phyloP scores from a whole-genome alignment of 768 basidiomycete genomes.

The Serendipita vermifera region DNA sequence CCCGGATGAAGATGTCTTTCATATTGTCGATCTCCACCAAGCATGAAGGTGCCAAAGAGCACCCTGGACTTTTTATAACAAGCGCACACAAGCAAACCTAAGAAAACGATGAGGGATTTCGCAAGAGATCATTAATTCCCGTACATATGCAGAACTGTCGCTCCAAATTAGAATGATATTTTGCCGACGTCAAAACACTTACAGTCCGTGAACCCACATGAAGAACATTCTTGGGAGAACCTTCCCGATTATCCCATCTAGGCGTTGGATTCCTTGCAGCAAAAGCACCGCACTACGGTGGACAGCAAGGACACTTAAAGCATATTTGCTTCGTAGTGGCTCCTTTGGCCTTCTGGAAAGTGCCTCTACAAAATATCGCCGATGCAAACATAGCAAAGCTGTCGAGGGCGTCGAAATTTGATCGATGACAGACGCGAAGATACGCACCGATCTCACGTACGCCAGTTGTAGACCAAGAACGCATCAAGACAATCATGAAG shows the following conservation, averaged over 20 bases:
- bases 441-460: conserved; percentile 2
- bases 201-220: conserved; percentile 8
- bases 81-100: conserved; percentile 1
- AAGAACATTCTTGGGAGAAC: conserved; percentile 4
- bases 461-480: not conserved
- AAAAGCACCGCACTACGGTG: conserved; percentile 21
- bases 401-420: conserved; percentile 22
- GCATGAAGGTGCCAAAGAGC: not conserved
- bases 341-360: conserved; percentile 43
- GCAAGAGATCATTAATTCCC: not conserved
- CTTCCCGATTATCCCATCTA: not conserved
- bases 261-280: conserved; percentile 8
- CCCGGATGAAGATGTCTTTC: conserved; percentile 5
- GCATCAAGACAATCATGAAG: conserved; percentile 6
- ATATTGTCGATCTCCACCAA: conserved; percentile 1
- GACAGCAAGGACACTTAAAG: conserved; percentile 58
- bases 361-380: conserved; percentile 53
- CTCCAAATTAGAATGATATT: not conserved
- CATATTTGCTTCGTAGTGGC: conserved; percentile 46
- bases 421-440: no score
- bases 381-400: conserved; percentile 57
- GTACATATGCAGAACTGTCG: not conserved
- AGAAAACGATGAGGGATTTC: not conserved
- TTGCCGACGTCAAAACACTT: not conserved
- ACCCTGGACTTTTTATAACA: conserved; percentile 6